These are phyloP conservation scores for Claviceps quebecensis DNA, from an alignment of 2,329 filamentous ascomycete species.

Conservation along the genomic window DNA sequence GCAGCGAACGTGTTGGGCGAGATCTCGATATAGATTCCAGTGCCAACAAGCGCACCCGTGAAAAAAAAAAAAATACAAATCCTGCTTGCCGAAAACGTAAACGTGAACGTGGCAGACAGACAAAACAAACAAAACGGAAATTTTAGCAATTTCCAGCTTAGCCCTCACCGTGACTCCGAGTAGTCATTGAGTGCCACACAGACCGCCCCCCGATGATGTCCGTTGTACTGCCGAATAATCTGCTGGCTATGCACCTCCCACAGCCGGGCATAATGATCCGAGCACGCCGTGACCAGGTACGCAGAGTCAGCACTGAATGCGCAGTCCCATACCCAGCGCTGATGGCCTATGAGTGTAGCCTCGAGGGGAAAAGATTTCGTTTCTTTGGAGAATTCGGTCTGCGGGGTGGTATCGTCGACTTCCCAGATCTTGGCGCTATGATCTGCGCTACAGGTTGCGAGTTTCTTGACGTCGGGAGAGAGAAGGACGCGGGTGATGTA, in stretches of 20 bases:
- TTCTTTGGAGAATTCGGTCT: constrained; percentile 19
- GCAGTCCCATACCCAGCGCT: constrained; percentile 96
- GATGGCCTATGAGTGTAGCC: constrained; percentile 76
- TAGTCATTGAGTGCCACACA: constrained; percentile 90
- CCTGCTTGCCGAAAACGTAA: too few species aligned
- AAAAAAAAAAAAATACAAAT: too few species aligned
- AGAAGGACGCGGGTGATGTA: constrained; percentile 87
- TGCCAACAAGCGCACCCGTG: too few species aligned
- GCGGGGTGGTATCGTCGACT: constrained; percentile 53
- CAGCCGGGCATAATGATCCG: constrained; percentile 80
- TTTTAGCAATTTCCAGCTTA: too few species aligned
- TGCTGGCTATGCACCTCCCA: constrained; percentile 81
- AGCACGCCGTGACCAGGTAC: constrained; percentile 85
- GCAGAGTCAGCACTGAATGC: constrained; percentile 88
- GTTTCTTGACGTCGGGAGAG: constrained; percentile 84
- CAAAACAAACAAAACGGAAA: not conserved
- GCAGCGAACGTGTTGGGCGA: too few species aligned
- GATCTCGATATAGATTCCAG: too few species aligned
- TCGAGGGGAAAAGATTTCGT: constrained; percentile 61
- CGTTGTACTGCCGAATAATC: constrained; percentile 91
- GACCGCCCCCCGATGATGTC: constrained; percentile 80
- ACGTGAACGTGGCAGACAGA: not conserved
- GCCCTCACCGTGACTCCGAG: constrained; percentile 35
- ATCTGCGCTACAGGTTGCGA: constrained; percentile 86
- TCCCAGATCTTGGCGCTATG: constrained; percentile 96